These are phyloP conservation scores for Warburgia ugandensis DNA, from an alignment of 164 flowering plant species.

Conservation along the genomic window DNA sequence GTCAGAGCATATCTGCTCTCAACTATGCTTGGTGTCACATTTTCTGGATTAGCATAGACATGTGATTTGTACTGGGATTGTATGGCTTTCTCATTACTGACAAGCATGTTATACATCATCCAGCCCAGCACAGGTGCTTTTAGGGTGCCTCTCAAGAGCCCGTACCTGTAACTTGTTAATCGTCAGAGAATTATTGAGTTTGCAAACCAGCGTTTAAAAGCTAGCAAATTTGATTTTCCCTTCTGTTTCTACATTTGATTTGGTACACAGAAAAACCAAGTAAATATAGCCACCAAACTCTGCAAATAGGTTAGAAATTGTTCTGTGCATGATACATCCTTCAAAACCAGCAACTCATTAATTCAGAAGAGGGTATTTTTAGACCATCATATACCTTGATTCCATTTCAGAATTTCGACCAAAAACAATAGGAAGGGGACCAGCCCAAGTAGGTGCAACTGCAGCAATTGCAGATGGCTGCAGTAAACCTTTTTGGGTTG, in stretches of 20 bases:
- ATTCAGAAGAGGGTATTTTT: background rate
- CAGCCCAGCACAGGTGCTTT: conserved; percentile 94
- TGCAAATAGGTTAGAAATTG: too few species aligned
- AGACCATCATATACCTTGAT: conserved; percentile 43
- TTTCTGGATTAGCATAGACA: conserved; percentile 76
- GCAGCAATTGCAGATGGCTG: conserved; percentile 85
- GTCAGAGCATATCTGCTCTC: conserved; percentile 73
- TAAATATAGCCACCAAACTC: too few species aligned
- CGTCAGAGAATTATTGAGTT: background rate
- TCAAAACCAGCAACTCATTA: background rate
- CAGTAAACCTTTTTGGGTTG: conserved; percentile 60
- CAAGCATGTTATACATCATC: conserved; percentile 97
- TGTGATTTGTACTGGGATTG: conserved; percentile 91
- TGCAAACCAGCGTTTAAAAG: too few species aligned
- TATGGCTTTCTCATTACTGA: conserved; percentile 90
- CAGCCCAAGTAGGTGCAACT: conserved; percentile 97
- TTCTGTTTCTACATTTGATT: too few species aligned
- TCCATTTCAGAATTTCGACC: conserved; percentile 89
- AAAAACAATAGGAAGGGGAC: conserved; percentile 96
- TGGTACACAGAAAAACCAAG: too few species aligned
- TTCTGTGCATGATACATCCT: background rate
- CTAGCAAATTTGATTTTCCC: background rate
- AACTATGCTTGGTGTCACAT: conserved; percentile 66
- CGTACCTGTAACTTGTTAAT: conserved; percentile 47
- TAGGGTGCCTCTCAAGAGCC: conserved; percentile 73